Conservation (phyloP, 78 protist species). For the Dictyostelium purpureum region DNA sequence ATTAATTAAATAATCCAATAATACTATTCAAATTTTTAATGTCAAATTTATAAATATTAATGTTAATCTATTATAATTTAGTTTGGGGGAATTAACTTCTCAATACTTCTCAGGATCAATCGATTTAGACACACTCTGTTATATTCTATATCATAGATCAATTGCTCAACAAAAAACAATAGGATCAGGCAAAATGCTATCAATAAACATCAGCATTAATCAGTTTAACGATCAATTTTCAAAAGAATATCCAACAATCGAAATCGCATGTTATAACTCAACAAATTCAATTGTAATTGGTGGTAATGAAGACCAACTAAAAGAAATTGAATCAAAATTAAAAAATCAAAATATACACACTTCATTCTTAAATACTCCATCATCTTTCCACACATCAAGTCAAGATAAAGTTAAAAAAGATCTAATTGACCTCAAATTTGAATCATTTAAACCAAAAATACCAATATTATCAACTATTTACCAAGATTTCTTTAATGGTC, state of each 20-base stretch:
- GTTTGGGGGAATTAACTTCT: slow-evolving; percentile 61
- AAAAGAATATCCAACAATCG: background rate
- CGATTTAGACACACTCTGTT: background rate
- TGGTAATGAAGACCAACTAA: slow-evolving; percentile 30
- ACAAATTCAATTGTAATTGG: slow-evolving; percentile 25
- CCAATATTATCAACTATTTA: background rate
- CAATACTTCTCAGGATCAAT: slow-evolving; percentile 22
- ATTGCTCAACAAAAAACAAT: slow-evolving; percentile 19
- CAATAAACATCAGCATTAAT: background rate
- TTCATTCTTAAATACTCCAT: slow-evolving; percentile 7
- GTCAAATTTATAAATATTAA: no score
- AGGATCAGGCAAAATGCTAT: slow-evolving; percentile 70
- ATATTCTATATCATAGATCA: slow-evolving; percentile 28
- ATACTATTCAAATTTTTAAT: no score
- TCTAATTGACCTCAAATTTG: background rate
- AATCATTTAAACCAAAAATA: background rate
- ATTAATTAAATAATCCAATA: no score
- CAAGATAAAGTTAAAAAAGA: background rate
- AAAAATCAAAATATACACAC: background rate
- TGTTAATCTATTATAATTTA: no score
- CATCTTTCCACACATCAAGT: slow-evolving; percentile 8
- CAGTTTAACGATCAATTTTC: background rate
- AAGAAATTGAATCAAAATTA: background rate
- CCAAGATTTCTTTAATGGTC: background rate
- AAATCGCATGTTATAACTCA: slow-evolving; percentile 56